A percentile compares a stretch with the other conserved stretches of the same genome.
These are phyloP conservation scores for Elsinoe perseae DNA, from an alignment of 2,329 filamentous ascomycete species.

Conservation along the genomic window DNA sequence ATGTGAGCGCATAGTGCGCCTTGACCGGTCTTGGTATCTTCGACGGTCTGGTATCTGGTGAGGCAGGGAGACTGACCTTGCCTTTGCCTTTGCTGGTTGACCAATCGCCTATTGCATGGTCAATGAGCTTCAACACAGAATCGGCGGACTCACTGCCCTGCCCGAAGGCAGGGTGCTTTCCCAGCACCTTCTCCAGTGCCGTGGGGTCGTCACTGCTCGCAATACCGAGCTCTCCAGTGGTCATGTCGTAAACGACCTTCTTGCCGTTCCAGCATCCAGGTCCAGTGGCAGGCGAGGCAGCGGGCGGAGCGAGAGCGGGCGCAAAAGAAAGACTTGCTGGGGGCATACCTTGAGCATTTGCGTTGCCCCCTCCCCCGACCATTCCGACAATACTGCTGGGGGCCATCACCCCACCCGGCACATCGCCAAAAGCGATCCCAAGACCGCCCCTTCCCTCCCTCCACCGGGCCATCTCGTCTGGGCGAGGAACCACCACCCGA, in stretches of 20 bases:
- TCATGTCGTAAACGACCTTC: slow-evolving; percentile 3
- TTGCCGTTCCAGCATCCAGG: background rate
- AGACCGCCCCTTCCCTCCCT: background rate
- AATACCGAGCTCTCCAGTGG: slow-evolving; percentile 12
- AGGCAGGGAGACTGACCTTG: background rate
- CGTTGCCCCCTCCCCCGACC: background rate
- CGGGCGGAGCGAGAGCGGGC: background rate
- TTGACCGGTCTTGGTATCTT: background rate
- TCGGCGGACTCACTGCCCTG: background rate
- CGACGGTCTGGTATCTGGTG: background rate
- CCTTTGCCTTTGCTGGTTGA: background rate
- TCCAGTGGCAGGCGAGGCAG: background rate
- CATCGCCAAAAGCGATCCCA: slow-evolving; percentile 3
- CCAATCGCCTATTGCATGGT: background rate
- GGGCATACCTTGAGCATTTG: background rate
- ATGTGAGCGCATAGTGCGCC: background rate
- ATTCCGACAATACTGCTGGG: background rate
- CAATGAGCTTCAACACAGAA: background rate
- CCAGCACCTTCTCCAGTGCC: slow-evolving; percentile 5
- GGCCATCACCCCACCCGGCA: background rate
- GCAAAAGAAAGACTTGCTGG: background rate
- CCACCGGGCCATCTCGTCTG: slow-evolving; percentile 10
- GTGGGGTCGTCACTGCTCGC: background rate
- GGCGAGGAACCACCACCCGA: slow-evolving; percentile 1
- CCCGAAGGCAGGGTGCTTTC: slow-evolving; percentile 2